phyloP scores from a whole-genome alignment of 2,329 filamentous ascomycete genomes.

The Canariomyces notabilis region DNA sequence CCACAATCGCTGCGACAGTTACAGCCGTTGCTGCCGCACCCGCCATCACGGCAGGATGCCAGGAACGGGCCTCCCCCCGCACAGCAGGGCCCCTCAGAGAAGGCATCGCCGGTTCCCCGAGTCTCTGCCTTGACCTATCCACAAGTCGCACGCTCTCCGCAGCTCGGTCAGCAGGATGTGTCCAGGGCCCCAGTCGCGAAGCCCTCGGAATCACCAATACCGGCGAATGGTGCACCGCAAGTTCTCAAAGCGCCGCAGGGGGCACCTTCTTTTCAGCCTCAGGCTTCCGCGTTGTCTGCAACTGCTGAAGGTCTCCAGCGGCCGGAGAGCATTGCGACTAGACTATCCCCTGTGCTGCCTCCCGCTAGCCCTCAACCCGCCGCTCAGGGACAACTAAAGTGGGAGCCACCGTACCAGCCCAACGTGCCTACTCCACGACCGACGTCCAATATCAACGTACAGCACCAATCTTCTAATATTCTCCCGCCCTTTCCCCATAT shows the following conservation, averaged over 20 bases:
- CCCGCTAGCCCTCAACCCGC: constrained; percentile 24
- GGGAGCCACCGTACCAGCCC: constrained; percentile 39
- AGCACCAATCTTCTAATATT: constrained; percentile 6
- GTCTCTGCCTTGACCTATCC: constrained; percentile 12
- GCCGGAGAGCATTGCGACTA: constrained; percentile 30
- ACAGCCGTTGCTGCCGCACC: constrained; percentile 23
- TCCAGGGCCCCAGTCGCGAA: background rate
- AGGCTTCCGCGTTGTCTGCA: constrained; percentile 26
- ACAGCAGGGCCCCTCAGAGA: constrained; percentile 5
- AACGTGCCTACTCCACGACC: constrained; percentile 8
- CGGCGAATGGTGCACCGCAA: constrained; percentile 22
- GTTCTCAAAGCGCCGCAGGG: constrained; percentile 39
- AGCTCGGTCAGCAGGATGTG: constrained; percentile 9
- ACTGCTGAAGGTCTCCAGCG: constrained; percentile 31
- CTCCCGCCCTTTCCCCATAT: constrained; percentile 6
- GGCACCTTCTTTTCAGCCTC: constrained; percentile 28
- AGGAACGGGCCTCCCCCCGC: constrained; percentile 10
- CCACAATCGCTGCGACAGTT: constrained; percentile 22
- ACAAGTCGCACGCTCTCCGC: constrained; percentile 15
- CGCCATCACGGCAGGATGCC: constrained; percentile 7
- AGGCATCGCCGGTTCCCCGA: constrained; percentile 5
- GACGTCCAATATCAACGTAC: background rate
- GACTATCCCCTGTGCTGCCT: constrained; percentile 25
- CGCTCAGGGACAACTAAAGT: constrained; percentile 34
- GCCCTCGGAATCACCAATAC: constrained; percentile 15